Evolutionary conservation across 805 yeast species (phyloP).

Genomic region (Wickerhamomyces bisporus): DNA sequence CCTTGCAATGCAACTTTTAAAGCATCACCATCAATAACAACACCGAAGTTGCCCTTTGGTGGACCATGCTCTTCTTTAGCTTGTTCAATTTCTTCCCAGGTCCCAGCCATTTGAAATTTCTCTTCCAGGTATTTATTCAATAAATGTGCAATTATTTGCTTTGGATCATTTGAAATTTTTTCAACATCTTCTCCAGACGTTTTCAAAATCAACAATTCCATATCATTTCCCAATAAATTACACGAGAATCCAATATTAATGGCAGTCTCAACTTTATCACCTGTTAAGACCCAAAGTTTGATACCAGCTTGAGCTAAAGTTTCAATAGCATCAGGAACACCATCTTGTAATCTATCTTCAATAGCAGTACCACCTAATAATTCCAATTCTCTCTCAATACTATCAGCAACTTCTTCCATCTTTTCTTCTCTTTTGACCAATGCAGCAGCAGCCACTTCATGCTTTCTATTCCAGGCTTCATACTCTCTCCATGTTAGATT

Average conservation of each 20-base stretch:
- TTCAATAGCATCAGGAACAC: conserved; percentile 79
- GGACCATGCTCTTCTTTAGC: conserved; percentile 58
- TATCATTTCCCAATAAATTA: conserved; percentile 67
- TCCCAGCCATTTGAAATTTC: conserved; percentile 55
- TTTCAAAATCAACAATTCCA: conserved; percentile 66
- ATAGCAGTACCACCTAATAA: conserved; percentile 84
- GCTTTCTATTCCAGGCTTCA: conserved; percentile 55
- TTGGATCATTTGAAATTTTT: conserved; percentile 35
- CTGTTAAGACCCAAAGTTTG: conserved; percentile 81
- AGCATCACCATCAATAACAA: conserved; percentile 80
- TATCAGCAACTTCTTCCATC: conserved; percentile 68
- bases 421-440: conserved; percentile 62
- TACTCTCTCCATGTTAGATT: conserved; percentile 58
- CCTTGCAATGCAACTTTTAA: conserved; percentile 46
- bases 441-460: conserved; percentile 61
- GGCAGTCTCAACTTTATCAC: conserved; percentile 88
- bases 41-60: conserved; percentile 63
- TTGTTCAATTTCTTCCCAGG: conserved; percentile 47
- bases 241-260: conserved; percentile 85
- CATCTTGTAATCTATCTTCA: conserved; percentile 80
- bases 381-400: conserved; percentile 59
- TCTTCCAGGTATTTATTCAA: conserved; percentile 48
- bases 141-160: conserved; percentile 39
- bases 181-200: conserved; percentile 53
- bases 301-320: conserved; percentile 71